Percentiles rank a stretch among this genome's conserved stretches.
These are phyloP conservation scores for Lizonia empirigonia DNA, from an alignment of 2,329 filamentous ascomycete genomes.

Conservation along the genomic window DNA sequence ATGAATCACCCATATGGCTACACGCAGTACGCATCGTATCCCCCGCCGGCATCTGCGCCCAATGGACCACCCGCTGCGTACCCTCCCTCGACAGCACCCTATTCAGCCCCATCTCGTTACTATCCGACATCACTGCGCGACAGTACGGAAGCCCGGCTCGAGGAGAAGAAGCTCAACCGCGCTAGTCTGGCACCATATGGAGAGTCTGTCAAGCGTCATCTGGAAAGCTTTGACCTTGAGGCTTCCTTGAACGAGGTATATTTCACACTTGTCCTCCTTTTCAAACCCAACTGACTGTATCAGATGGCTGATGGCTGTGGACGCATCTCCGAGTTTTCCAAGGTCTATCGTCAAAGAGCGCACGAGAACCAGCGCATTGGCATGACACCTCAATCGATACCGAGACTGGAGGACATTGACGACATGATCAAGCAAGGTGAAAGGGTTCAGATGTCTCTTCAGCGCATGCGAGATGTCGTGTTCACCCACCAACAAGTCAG, in stretches of 20 bases:
- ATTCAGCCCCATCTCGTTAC: constrained; percentile 48
- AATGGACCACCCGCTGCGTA: constrained; percentile 48
- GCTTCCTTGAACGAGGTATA: constrained; percentile 57
- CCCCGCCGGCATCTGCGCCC: constrained; percentile 46
- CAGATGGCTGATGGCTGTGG: constrained; percentile 55
- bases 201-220: constrained; percentile 65
- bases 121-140: constrained; percentile 49
- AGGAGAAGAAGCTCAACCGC: constrained; percentile 46
- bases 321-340: constrained; percentile 55
- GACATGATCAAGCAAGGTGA: constrained; percentile 58
- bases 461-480: constrained; percentile 65
- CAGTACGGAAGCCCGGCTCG: constrained; percentile 37
- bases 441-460: constrained; percentile 56
- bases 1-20: constrained; percentile 52
- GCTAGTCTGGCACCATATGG: constrained; percentile 47
- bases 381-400: constrained; percentile 56
- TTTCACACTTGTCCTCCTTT: neutral
- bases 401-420: constrained; percentile 57
- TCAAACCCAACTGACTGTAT: constrained; percentile 18
- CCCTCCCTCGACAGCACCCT: constrained; percentile 49
- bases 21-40: constrained; percentile 51
- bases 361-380: constrained; percentile 57
- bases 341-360: constrained; percentile 56
- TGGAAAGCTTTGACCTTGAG: constrained; percentile 67
- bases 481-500: constrained; percentile 62